A percentile compares a stretch with the other conserved stretches of the same genome.
Evolutionary conservation across 2,329 filamentous ascomycete genomes (phyloP).

Genomic region (Chrysoporthe austroafricana): DNA sequence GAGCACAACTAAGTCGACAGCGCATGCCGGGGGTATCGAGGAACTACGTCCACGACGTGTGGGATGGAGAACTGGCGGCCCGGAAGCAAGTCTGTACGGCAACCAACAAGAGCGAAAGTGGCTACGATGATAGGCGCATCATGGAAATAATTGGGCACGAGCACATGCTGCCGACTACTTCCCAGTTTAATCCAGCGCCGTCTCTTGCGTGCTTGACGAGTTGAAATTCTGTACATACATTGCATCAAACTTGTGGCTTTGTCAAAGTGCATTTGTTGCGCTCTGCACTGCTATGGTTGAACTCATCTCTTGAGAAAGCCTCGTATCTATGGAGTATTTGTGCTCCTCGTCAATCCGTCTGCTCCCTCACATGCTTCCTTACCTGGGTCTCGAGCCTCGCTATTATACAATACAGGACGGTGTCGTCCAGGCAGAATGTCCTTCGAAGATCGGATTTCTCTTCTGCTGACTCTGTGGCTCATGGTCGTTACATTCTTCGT

Average conservation of each 20-base stretch:
- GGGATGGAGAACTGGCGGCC: background rate
- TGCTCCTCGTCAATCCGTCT: background rate
- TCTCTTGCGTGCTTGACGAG: background rate
- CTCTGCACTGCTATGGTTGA: slow-evolving; percentile 25
- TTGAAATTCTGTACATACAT: slow-evolving; percentile 43
- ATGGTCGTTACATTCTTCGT: background rate
- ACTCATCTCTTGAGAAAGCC: background rate
- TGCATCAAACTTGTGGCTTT: slow-evolving; percentile 23
- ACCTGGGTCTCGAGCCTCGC: background rate
- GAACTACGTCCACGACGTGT: background rate
- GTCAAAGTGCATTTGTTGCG: slow-evolving; percentile 11
- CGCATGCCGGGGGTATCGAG: background rate
- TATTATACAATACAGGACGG: background rate
- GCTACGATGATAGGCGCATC: background rate
- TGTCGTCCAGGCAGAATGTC: background rate
- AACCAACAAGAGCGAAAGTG: background rate
- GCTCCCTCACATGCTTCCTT: background rate
- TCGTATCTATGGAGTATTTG: background rate
- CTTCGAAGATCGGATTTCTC: background rate
- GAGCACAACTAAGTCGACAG: slow-evolving; percentile 58
- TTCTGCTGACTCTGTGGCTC: background rate
- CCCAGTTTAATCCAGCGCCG: slow-evolving; percentile 29
- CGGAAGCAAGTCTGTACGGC: background rate
- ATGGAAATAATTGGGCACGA: background rate
- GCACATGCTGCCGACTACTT: slow-evolving; percentile 4